A percentile compares a stretch with the other conserved stretches of the same genome.
These are phyloP conservation scores for Ustilago trichophora DNA, from an alignment of 1,284 basidiomycete species.

Conservation along the genomic window DNA sequence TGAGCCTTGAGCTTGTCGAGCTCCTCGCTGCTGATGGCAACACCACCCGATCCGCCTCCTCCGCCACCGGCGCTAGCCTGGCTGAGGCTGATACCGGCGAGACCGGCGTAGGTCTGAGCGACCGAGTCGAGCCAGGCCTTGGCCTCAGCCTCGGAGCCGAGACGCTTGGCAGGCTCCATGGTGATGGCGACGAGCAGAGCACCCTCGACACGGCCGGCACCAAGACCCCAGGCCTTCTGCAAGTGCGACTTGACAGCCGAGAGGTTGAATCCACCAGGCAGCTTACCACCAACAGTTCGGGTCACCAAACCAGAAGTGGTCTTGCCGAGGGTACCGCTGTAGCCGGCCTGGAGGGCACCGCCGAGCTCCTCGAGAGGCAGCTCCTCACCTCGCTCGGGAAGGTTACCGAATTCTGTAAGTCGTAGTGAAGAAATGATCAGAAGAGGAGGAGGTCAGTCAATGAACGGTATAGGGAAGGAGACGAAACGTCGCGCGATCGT, in stretches of 20 bases:
- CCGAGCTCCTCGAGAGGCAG: conserved; percentile 89
- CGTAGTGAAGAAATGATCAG: too few relatives aligned
- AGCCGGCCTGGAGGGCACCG: conserved; percentile 81
- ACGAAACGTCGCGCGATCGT: too few relatives aligned
- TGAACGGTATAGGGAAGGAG: too few relatives aligned
- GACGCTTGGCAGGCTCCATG: conserved; percentile 91
- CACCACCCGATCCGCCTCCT: conserved; percentile 69
- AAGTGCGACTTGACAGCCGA: conserved; percentile 81
- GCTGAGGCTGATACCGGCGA: conserved; percentile 82
- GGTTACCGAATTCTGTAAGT: conserved; percentile 67
- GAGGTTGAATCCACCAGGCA: conserved; percentile 98
- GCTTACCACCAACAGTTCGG: conserved; percentile 90
- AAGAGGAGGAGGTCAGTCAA: too few relatives aligned
- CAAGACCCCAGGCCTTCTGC: conserved; percentile 77
- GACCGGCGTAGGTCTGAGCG: conserved; percentile 83
- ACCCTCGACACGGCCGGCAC: conserved; percentile 84
- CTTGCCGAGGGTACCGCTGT: conserved; percentile 88
- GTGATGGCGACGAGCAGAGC: conserved; percentile 89
- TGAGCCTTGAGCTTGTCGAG: conserved; percentile 95
- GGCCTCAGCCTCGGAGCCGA: conserved; percentile 88
- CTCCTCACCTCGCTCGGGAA: conserved; percentile 96
- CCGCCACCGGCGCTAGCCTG: conserved; percentile 70
- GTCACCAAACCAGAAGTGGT: conserved; percentile 90
- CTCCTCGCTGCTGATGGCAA: conserved; percentile 94
- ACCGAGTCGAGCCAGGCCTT: conserved; percentile 92